phyloP scores from a whole-genome alignment of 140 eudicot species.

The Bidens hawaiensis region DNA sequence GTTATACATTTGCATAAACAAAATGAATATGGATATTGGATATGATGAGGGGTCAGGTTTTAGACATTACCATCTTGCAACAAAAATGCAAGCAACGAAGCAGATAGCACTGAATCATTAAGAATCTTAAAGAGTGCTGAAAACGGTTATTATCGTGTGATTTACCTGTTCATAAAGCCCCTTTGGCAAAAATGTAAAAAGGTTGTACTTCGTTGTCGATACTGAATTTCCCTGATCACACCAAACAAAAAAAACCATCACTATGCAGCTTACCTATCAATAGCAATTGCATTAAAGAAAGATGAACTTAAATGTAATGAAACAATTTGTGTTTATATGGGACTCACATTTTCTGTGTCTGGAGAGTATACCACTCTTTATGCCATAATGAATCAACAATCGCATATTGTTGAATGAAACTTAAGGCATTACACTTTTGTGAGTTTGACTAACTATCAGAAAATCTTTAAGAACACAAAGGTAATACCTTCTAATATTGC shows the following conservation, averaged over 20 bases:
- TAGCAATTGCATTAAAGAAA: background rate
- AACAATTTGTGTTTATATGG: constrained; percentile 5
- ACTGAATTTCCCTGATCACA: constrained; percentile 84
- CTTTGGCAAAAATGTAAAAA: constrained; percentile 77
- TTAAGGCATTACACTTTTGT: background rate
- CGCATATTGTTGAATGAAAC: background rate
- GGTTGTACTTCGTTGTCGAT: constrained; percentile 94
- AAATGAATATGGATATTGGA: background rate
- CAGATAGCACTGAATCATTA: background rate
- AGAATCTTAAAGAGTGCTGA: background rate
- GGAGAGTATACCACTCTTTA: background rate
- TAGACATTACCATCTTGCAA: background rate
- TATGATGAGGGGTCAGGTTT: background rate
- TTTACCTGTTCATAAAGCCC: constrained; percentile 97
- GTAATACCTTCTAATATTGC: background rate
- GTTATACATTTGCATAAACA: background rate
- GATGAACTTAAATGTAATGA: background rate
- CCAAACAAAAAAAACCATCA: constrained; percentile 17
- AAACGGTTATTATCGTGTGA: background rate
- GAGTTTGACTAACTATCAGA: background rate
- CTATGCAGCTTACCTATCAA: background rate
- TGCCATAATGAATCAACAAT: background rate
- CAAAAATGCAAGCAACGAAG: background rate
- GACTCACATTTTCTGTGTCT: background rate
- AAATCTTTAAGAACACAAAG: background rate